Evolutionary conservation across 371 early-diverging fungal genomes (phyloP).

Genomic region (Haplosporangium sp.): DNA sequence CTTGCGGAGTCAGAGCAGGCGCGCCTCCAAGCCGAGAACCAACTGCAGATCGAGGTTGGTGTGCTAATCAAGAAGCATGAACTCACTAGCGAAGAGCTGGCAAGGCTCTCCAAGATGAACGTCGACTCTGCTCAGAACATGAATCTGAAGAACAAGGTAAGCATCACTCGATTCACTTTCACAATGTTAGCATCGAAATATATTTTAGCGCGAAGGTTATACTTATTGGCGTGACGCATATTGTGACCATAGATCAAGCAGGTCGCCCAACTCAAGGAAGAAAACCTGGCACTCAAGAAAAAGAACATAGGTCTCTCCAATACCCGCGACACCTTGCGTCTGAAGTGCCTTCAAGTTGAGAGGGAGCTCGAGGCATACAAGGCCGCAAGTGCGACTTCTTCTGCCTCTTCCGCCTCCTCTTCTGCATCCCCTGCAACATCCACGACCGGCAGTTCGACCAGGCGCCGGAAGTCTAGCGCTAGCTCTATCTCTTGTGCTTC

Average conservation of each 20-base stretch:
- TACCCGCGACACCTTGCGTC: constrained; percentile 57
- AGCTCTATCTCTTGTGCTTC: constrained; percentile 19
- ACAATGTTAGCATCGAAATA: too few species aligned
- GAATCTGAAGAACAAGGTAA: constrained; percentile 48
- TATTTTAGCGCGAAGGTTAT: too few species aligned
- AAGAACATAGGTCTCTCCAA: constrained; percentile 58
- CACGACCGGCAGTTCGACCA: not conserved
- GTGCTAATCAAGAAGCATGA: constrained; percentile 43
- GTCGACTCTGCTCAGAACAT: constrained; percentile 43
- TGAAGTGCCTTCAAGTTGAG: constrained; percentile 58
- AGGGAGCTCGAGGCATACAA: constrained; percentile 63
- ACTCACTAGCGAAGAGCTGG: constrained; percentile 24
- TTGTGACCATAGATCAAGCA: constrained; percentile 56
- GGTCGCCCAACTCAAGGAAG: constrained; percentile 64
- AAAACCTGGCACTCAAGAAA: constrained; percentile 61
- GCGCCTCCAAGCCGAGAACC: constrained; percentile 33
- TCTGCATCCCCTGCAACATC: not conserved
- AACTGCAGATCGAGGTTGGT: constrained; percentile 38
- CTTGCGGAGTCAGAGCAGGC: constrained; percentile 37
- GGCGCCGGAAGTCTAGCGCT: not conserved
- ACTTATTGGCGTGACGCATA: not conserved
- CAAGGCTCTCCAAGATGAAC: constrained; percentile 45
- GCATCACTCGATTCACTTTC: not conserved
- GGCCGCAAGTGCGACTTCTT: constrained; percentile 17
- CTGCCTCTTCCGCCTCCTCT: not conserved